Percentiles rank a stretch among this genome's conserved stretches.
These are phyloP conservation scores for Coemansia sp. DNA, from an alignment of 192 early-diverging fungal species.

Conservation along the genomic window DNA sequence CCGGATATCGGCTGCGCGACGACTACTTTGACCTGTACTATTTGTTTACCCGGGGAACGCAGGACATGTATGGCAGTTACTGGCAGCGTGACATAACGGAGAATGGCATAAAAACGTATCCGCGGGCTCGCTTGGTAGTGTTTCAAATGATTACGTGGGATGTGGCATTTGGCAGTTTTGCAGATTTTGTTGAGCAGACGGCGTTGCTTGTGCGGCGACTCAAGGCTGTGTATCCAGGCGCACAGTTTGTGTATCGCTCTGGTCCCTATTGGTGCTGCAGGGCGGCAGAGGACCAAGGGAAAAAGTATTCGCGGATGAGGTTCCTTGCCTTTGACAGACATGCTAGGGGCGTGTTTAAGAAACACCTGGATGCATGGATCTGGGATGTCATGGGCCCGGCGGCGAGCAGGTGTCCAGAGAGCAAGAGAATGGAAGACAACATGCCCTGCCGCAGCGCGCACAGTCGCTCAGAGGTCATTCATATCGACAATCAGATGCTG, in stretches of 20 bases:
- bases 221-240: conserved; percentile 12
- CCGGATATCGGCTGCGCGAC: conserved; percentile 14
- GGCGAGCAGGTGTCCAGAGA: conserved; percentile 17
- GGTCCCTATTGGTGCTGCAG: conserved; percentile 46
- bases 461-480: conserved; percentile 22
- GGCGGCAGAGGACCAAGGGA: conserved; percentile 12
- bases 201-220: conserved; percentile 15
- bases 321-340: conserved; percentile 26
- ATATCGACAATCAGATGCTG: conserved; percentile 40
- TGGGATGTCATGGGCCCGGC: conserved; percentile 20
- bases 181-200: conserved; percentile 8
- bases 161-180: conserved; percentile 14
- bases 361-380: conserved; percentile 12
- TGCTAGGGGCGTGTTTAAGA: conserved; percentile 12
- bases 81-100: conserved; percentile 33
- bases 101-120: neutral
- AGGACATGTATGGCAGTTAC: conserved; percentile 36
- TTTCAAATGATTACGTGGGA: conserved; percentile 43
- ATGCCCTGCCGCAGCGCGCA: conserved; percentile 40
- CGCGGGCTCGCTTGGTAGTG: conserved; percentile 13
- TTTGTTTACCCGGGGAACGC: conserved; percentile 36
- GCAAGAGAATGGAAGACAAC: conserved; percentile 22
- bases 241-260: conserved; percentile 29
- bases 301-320: conserved; percentile 30
- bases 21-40: conserved; percentile 41